These are phyloP conservation scores for Sherardia arvensis DNA, from an alignment of 257 asterid genomes.

Conservation along the genomic window DNA sequence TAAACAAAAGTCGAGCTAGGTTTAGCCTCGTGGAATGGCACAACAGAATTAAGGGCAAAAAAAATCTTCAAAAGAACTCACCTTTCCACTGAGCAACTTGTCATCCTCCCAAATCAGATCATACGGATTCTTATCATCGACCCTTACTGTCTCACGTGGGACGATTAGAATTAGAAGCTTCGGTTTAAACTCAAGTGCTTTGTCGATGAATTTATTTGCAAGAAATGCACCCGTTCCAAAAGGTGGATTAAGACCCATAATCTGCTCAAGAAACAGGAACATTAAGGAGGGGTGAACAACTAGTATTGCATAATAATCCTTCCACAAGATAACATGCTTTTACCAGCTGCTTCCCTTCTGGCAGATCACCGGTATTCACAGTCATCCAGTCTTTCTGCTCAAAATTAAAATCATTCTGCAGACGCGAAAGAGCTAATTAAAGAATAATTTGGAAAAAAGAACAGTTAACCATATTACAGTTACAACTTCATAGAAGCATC, in stretches of 20 bases:
- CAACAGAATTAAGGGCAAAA: not conserved
- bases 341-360: conserved; percentile 70
- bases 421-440: conserved; percentile 10
- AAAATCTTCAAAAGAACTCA: conserved; percentile 17
- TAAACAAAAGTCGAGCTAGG: conserved; percentile 21
- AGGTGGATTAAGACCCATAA: conserved; percentile 97
- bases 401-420: conserved; percentile 71
- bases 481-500: not conserved
- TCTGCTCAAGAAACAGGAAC: conserved; percentile 31
- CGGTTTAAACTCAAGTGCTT: conserved; percentile 87
- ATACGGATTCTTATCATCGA: conserved; percentile 48
- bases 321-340: conserved; percentile 18
- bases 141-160: conserved; percentile 60
- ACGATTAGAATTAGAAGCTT: conserved; percentile 81
- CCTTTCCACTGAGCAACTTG: conserved; percentile 64
- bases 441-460: not conserved
- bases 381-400: conserved; percentile 81
- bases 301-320: conserved; percentile 6
- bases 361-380: conserved; percentile 48
- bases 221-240: conserved; percentile 69
- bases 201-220: conserved; percentile 62
- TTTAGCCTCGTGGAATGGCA: not conserved
- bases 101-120: conserved; percentile 80
- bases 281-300: conserved; percentile 10
- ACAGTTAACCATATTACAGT: not conserved